Evolutionary conservation across 805 yeast species (phyloP).

Genomic region (Lachancea fermentati): DNA sequence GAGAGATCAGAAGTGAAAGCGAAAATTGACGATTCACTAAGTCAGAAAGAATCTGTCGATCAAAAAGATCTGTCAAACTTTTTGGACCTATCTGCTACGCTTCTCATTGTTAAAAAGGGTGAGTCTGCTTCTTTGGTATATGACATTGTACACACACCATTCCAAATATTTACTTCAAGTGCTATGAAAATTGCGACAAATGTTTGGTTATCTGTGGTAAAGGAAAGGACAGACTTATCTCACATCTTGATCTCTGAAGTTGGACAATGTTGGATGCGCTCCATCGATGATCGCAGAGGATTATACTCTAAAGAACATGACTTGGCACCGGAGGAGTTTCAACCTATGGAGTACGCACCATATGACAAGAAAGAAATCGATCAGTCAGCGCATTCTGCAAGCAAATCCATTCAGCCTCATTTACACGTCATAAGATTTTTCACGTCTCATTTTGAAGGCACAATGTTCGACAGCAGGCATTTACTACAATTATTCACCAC

Average conservation of each 20-base stretch:
- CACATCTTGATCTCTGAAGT: slow-evolving; percentile 63
- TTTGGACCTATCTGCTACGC: slow-evolving; percentile 41
- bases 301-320: slow-evolving; percentile 56
- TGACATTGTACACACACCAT: slow-evolving; percentile 63
- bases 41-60: slow-evolving; percentile 17
- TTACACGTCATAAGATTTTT: slow-evolving; percentile 60
- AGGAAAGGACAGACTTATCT: slow-evolving; percentile 56
- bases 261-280: slow-evolving; percentile 58
- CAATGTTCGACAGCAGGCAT: slow-evolving; percentile 65
- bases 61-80: slow-evolving; percentile 36
- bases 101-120: slow-evolving; percentile 35
- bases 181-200: slow-evolving; percentile 60
- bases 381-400: slow-evolving; percentile 45
- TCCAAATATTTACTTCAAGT: slow-evolving; percentile 53
- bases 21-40: slow-evolving; percentile 19
- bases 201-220: slow-evolving; percentile 77
- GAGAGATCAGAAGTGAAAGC: slow-evolving; percentile 18
- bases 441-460: slow-evolving; percentile 73
- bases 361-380: slow-evolving; percentile 58
- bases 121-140: slow-evolving; percentile 37
- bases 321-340: slow-evolving; percentile 51
- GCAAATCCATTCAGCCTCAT: slow-evolving; percentile 59
- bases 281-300: slow-evolving; percentile 57
- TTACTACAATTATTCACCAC: slow-evolving; percentile 63
- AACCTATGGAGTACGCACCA: slow-evolving; percentile 85